A percentile compares a stretch with the other conserved stretches of the same genome.
These are phyloP conservation scores for Haberlea rhodopensis DNA, from an alignment of 257 asterid genomes.

Conservation along the genomic window DNA sequence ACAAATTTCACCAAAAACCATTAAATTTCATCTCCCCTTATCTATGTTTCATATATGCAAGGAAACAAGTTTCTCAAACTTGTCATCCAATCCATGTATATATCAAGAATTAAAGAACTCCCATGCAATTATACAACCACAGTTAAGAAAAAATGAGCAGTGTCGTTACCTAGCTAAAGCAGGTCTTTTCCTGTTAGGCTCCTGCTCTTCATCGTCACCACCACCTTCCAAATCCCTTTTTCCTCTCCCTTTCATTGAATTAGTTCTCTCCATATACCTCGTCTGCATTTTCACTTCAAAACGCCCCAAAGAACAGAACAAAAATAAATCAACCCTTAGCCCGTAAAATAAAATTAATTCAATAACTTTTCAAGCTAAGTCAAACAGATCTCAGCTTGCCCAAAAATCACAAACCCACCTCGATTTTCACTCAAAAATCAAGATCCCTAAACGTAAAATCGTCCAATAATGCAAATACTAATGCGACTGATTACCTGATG, in stretches of 20 bases:
- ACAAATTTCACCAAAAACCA: not conserved
- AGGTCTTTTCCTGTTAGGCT: conserved; percentile 44
- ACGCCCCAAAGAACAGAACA: conserved; percentile 17
- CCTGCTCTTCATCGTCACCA: conserved; percentile 66
- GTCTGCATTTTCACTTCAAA: conserved; percentile 68
- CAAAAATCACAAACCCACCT: conserved; percentile 23
- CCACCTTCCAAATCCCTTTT: conserved; percentile 79
- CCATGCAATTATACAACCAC: not conserved
- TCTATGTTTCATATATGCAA: not conserved
- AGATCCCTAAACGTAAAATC: conserved; percentile 30
- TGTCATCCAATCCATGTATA: not conserved
- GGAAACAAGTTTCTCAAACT: not conserved
- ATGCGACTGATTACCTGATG: not conserved
- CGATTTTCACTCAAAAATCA: conserved; percentile 20
- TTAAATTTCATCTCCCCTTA: not conserved
- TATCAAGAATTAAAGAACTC: not conserved
- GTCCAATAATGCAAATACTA: not conserved
- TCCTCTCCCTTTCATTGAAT: conserved; percentile 66
- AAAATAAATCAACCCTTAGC: conserved; percentile 4
- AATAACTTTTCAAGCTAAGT: conserved; percentile 9
- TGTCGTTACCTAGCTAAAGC: conserved; percentile 45
- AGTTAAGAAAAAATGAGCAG: not conserved
- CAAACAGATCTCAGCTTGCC: conserved; percentile 27
- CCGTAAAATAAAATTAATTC: conserved; percentile 14
- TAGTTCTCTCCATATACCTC: conserved; percentile 76